Conservation (phyloP, 164 flowering plant species). For the Aristolochia contorta region DNA sequence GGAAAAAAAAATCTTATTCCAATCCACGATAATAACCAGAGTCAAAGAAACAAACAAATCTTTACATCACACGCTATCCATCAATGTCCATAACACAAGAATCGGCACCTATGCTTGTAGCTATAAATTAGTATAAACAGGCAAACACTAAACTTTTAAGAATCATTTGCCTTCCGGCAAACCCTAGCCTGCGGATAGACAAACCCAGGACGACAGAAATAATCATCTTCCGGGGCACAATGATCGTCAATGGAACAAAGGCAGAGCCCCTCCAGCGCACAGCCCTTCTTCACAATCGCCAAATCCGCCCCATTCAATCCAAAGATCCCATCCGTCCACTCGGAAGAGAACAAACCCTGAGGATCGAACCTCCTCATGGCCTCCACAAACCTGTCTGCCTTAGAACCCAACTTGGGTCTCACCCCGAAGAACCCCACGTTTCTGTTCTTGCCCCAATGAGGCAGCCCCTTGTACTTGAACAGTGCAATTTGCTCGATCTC, state of each 20-base stretch:
- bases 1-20: too few species aligned
- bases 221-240: constrained; percentile 7
- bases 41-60: too few species aligned
- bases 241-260: constrained; percentile 9
- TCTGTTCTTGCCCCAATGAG: constrained; percentile 13
- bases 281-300: constrained; percentile 3
- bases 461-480: constrained; percentile 10
- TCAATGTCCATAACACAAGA: too few species aligned
- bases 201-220: constrained; percentile 6
- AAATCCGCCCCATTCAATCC: background rate
- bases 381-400: constrained; percentile 4
- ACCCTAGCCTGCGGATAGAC: constrained; percentile 5
- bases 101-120: too few species aligned
- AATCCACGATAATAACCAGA: too few species aligned
- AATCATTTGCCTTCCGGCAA: constrained; percentile 5
- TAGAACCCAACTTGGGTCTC: background rate
- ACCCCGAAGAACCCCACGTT: constrained; percentile 5
- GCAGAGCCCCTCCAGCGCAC: constrained; percentile 10
- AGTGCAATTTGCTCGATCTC: constrained; percentile 10
- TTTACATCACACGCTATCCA: too few species aligned
- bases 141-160: background rate
- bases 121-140: too few species aligned
- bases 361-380: constrained; percentile 8
- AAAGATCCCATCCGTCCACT: constrained; percentile 7
- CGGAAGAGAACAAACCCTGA: constrained; percentile 6